Base-by-base conservation (phyloP, 2,329 filamentous ascomycete genomes). In the Drechmeria coniospora region DNA sequence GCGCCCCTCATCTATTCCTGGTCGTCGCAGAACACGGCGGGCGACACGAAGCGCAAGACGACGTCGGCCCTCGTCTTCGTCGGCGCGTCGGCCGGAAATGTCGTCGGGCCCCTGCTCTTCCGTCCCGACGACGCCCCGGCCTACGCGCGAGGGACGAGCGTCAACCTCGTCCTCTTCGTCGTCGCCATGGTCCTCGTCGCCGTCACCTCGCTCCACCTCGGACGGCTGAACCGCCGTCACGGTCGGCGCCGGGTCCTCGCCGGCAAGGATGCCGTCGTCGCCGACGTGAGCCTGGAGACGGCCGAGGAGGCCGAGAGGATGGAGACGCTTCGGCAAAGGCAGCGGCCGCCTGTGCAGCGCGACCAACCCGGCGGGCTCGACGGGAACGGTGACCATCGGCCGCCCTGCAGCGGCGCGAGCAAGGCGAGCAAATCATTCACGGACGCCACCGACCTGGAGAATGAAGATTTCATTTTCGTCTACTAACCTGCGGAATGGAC, bases 21-120 rank as follows among this genome's bases (percentile, higher is more conserved):
- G 68, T 67, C 65, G 2, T 57, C 65, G 2, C 66, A 70, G 34
- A 75, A 76, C 36, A 74, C 74, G 0, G 74, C 67, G 0, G 74
- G 75, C 2, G 73, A 79, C 41, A 79, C 74, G 0, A 80, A 80
- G 49, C 68, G 70, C 36, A 79, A 78, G 41, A 64, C 67, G 8
- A 74, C 67, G 0, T 77, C 72, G 0, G 72, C 64, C 9, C 57
- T 76, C 6, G 54, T 79, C 1, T 74, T 79, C 39, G 61, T 79
- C 25, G 71, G 73, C 4, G 66, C 73, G 32, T 75, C 66, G 28
- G 65, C 64, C 2, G 75, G 74, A 5, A 79, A 80, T 37, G 68
- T 79, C 20, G 54, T 78, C 14, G 74, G 74, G 0, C 74, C 74
- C 0, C 62, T 72, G 25, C 54, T 79, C 0, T 79, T 75, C 45